Conservation (phyloP, 2,329 filamentous ascomycete genomes). For the Fusarium sp. region DNA sequence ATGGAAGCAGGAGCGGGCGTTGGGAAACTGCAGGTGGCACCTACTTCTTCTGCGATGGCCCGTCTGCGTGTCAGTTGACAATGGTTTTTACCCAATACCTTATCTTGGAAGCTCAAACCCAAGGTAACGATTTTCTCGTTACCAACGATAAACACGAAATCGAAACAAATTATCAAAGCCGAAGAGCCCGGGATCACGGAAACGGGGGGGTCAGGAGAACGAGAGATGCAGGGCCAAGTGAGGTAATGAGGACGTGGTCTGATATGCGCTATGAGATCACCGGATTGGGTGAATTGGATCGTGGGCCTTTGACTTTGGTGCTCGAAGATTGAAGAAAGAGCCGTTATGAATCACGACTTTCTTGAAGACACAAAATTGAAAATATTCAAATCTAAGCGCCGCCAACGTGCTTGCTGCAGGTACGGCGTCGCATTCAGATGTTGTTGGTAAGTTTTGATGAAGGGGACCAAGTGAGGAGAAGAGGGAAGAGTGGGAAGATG, state of each 20-base stretch:
- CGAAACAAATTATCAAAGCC: conserved; percentile 27
- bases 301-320: not conserved
- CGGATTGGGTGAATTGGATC: conserved; percentile 9
- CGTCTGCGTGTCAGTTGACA: conserved; percentile 20
- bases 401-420: conserved; percentile 33
- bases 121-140: not conserved
- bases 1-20: conserved; percentile 14
- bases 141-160: conserved; percentile 22
- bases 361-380: not conserved
- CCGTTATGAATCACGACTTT: not conserved
- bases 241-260: conserved; percentile 39
- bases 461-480: not conserved
- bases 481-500: conserved; percentile 1
- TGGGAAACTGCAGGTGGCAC: conserved; percentile 20
- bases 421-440: conserved; percentile 27
- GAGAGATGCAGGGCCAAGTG: conserved; percentile 1
- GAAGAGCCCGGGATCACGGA: conserved; percentile 6
- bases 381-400: conserved; percentile 8
- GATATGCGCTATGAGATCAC: conserved; percentile 41
- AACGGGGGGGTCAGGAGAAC: conserved; percentile 16
- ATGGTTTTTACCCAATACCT: not conserved
- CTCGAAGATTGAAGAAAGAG: not conserved
- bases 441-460: conserved; percentile 19
- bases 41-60: conserved; percentile 11
- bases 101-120: not conserved